Conservation (phyloP, 1,139 yeast species). For the Schizosaccharomyces versatilis region DNA sequence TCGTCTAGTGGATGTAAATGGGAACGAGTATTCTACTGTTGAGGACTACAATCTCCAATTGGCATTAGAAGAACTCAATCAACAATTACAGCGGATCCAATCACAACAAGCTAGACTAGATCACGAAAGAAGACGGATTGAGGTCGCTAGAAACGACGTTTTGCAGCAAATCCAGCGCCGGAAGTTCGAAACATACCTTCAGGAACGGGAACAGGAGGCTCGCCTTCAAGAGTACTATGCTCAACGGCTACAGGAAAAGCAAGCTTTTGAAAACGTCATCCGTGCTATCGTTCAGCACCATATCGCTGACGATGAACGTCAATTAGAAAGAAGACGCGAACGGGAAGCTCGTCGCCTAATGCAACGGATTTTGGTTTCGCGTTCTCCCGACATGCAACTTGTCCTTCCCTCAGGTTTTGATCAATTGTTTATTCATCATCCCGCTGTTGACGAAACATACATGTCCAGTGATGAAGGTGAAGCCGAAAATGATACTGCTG, state of each 20-base stretch:
- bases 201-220: constrained; percentile 1
- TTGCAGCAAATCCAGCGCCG: background rate
- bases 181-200: background rate
- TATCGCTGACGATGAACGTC: background rate
- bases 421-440: constrained; percentile 1
- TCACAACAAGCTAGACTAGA: background rate
- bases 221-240: background rate
- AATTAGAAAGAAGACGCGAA: background rate
- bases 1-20: background rate
- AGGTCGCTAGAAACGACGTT: background rate
- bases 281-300: background rate
- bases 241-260: background rate
- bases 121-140: background rate
- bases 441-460: background rate
- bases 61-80: background rate
- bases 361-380: background rate
- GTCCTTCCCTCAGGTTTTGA: background rate
- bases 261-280: constrained; percentile 1
- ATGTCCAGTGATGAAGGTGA: background rate
- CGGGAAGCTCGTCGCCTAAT: background rate
- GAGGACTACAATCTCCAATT: background rate
- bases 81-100: background rate
- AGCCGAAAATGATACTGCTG: background rate
- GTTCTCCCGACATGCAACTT: background rate
- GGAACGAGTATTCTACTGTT: background rate